These are phyloP conservation scores for Platismatia glauca DNA, from an alignment of 495 filamentous ascomycete genomes.

Conservation along the genomic window DNA sequence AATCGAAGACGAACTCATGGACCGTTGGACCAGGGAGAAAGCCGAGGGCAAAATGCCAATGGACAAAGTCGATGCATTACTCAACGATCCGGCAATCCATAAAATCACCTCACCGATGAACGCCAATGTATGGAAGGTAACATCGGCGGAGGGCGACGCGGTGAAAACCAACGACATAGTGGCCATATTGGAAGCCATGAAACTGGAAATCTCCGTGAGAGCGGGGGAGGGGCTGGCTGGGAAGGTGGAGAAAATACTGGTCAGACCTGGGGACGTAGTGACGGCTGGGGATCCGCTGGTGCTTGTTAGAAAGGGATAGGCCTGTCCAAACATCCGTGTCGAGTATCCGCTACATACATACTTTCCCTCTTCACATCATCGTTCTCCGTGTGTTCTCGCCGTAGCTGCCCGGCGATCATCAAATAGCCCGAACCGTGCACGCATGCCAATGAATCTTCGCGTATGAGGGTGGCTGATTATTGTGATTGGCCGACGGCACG, in stretches of 20 bases:
- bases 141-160: constrained; percentile 35
- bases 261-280: constrained; percentile 36
- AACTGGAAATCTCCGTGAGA: constrained; percentile 43
- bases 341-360: background rate
- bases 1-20: constrained; percentile 36
- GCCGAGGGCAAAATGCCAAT: constrained; percentile 34
- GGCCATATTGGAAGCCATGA: constrained; percentile 47
- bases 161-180: constrained; percentile 31
- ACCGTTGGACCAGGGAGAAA: constrained; percentile 42
- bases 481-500: background rate
- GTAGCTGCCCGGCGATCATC: background rate
- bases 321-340: background rate
- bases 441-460: no score
- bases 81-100: constrained; percentile 37
- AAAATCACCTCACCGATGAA: constrained; percentile 41
- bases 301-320: constrained; percentile 24
- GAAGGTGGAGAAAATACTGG: constrained; percentile 34
- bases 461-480: no score
- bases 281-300: constrained; percentile 33
- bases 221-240: constrained; percentile 25
- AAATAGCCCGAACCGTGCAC: background rate
- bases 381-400: background rate
- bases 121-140: constrained; percentile 53
- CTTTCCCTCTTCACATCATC: no score
- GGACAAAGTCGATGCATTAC: constrained; percentile 34